Percentiles rank a stretch among this genome's conserved stretches.
Conservation (phyloP, 169 alveolate species). For the Besnoitia besnoiti region DNA sequence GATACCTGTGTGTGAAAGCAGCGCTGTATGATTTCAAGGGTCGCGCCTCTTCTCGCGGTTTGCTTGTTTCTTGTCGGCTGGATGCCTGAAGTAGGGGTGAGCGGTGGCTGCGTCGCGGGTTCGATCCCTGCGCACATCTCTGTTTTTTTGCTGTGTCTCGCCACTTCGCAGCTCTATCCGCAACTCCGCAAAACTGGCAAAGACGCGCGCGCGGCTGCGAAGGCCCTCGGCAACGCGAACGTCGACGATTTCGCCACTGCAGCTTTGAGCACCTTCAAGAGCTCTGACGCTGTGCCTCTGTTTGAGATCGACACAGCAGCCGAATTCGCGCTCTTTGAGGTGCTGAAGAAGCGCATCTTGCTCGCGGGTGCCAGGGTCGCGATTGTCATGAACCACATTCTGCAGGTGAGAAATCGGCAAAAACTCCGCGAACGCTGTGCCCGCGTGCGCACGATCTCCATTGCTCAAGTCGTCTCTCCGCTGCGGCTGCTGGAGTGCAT, state of each 20-base stretch:
- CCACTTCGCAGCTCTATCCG: background rate
- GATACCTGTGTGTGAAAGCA: background rate
- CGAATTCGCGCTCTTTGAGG: slow-evolving; percentile 44
- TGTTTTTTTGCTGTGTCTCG: background rate
- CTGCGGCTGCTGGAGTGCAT: too few species aligned
- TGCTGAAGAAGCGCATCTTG: slow-evolving; percentile 45
- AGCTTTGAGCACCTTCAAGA: background rate
- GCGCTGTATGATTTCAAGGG: background rate
- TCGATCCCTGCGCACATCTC: background rate
- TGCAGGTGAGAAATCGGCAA: slow-evolving; percentile 58
- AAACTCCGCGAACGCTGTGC: too few species aligned
- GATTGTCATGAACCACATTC: slow-evolving; percentile 56
- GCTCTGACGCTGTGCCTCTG: background rate
- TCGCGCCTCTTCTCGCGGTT: background rate
- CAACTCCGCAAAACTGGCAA: background rate
- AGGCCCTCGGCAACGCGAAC: background rate
- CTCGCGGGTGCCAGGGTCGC: slow-evolving; percentile 57
- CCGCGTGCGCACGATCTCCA: too few species aligned
- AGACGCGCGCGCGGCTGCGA: slow-evolving; percentile 38
- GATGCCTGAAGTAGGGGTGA: background rate
- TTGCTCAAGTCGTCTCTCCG: too few species aligned
- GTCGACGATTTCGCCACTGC: background rate
- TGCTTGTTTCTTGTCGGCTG: background rate
- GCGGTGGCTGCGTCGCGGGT: background rate
- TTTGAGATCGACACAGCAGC: slow-evolving; percentile 16